Percentiles rank a stretch among this genome's conserved stretches.
Conservation (phyloP, 495 filamentous ascomycete species). For the Aspergillus incahuasiensis region DNA sequence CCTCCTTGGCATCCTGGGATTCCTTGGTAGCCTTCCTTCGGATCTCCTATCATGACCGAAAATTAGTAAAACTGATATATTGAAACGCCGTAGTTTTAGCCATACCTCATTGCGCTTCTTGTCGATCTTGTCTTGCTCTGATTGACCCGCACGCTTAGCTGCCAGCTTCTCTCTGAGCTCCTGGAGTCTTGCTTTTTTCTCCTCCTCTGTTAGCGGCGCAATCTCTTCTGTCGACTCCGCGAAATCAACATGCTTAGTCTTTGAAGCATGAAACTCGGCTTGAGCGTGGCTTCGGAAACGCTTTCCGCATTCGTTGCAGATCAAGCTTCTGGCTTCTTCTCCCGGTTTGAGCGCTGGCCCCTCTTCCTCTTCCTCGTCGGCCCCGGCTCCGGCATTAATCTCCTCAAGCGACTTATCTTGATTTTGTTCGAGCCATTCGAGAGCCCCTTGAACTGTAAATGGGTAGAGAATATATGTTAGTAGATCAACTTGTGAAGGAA, state of each 20-base stretch:
- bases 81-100: not conserved
- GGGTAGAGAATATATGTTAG: not conserved
- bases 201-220: slow-evolving; percentile 82
- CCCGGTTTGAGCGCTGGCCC: slow-evolving; percentile 55
- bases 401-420: slow-evolving; percentile 79
- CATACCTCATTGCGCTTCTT: slow-evolving; percentile 83
- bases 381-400: slow-evolving; percentile 42
- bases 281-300: slow-evolving; percentile 74
- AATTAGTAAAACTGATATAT: not conserved
- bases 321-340: slow-evolving; percentile 58
- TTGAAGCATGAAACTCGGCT: slow-evolving; percentile 86
- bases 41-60: slow-evolving; percentile 58
- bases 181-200: slow-evolving; percentile 74
- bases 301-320: slow-evolving; percentile 92
- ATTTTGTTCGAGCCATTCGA: slow-evolving; percentile 91
- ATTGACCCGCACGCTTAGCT: slow-evolving; percentile 66
- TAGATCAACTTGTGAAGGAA: not conserved
- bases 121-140: slow-evolving; percentile 72
- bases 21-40: slow-evolving; percentile 78
- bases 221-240: slow-evolving; percentile 89
- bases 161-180: slow-evolving; percentile 69
- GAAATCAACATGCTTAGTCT: slow-evolving; percentile 88
- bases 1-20: slow-evolving; percentile 73
- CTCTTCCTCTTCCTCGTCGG: slow-evolving; percentile 37
- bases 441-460: slow-evolving; percentile 69